These are phyloP conservation scores for Peronospora farinosa DNA, from an alignment of 352 stramenopile genomes.

Conservation along the genomic window DNA sequence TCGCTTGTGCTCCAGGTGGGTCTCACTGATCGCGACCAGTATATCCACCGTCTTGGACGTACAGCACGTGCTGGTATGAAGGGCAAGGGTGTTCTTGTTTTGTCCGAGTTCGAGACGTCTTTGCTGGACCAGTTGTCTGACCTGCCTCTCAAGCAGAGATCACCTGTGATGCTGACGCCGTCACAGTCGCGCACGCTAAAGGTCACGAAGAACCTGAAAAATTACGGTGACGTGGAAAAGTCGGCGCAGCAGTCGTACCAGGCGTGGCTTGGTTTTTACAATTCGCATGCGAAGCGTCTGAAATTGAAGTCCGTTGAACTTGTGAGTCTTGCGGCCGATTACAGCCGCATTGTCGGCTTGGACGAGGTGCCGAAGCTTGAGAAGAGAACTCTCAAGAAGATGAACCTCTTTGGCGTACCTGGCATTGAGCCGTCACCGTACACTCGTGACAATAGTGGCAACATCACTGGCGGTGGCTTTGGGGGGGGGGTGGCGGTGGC, in stretches of 20 bases:
- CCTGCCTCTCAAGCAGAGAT: slow-evolving; percentile 44
- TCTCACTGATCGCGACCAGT: slow-evolving; percentile 87
- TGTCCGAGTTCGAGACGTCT: slow-evolving; percentile 79
- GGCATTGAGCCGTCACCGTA: slow-evolving; percentile 54
- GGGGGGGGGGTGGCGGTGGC: slow-evolving; percentile 10
- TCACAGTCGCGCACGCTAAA: slow-evolving; percentile 22
- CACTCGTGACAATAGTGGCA: slow-evolving; percentile 26
- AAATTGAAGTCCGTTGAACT: slow-evolving; percentile 42
- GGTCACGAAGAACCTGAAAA: slow-evolving; percentile 38
- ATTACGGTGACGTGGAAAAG: slow-evolving; percentile 58
- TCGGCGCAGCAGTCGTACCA: slow-evolving; percentile 87
- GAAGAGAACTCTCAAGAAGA: slow-evolving; percentile 79
- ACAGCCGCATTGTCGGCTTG: slow-evolving; percentile 47
- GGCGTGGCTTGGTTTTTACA: slow-evolving; percentile 95
- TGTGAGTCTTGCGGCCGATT: slow-evolving; percentile 73
- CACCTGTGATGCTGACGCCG: slow-evolving; percentile 14
- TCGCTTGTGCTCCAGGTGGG: slow-evolving; percentile 83
- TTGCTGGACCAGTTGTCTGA: slow-evolving; percentile 65
- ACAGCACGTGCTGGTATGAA: slow-evolving; percentile 88
- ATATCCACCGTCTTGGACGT: slow-evolving; percentile 93
- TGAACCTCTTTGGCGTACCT: slow-evolving; percentile 77
- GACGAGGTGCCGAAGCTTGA: slow-evolving; percentile 71
- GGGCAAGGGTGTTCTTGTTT: slow-evolving; percentile 75
- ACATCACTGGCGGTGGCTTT: slow-evolving; percentile 11
- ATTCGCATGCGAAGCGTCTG: slow-evolving; percentile 57